phyloP scores from a whole-genome alignment of 768 basidiomycete genomes.

The Russula abietina region DNA sequence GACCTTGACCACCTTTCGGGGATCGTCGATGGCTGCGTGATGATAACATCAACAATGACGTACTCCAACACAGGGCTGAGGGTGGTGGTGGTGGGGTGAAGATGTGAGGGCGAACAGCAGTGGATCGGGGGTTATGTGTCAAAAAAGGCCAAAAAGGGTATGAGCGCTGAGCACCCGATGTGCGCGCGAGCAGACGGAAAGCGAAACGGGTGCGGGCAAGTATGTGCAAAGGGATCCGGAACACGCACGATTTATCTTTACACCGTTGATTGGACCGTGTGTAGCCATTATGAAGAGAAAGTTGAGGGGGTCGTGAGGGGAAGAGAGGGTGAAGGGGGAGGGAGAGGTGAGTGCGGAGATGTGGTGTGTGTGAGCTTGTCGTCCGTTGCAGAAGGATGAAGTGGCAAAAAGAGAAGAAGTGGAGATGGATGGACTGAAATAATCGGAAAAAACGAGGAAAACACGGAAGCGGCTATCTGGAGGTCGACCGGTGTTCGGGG shows the following conservation, averaged over 20 bases:
- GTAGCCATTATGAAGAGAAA: conserved; percentile 44
- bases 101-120: background rate
- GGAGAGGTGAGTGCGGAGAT: conserved; percentile 12
- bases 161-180: conserved; percentile 31
- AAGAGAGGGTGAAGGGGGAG: background rate
- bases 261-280: conserved; percentile 75
- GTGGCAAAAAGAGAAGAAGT: background rate
- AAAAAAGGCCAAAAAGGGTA: conserved; percentile 24
- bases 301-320: conserved; percentile 2
- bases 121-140: conserved; percentile 16
- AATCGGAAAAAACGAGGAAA: conserved; percentile 7
- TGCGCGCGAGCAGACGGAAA: conserved; percentile 26
- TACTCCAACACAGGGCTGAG: conserved; percentile 30
- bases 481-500: conserved; percentile 6
- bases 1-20: conserved; percentile 93
- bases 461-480: conserved; percentile 14
- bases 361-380: conserved; percentile 14
- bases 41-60: conserved; percentile 26
- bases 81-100: background rate
- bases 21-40: conserved; percentile 80
- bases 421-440: background rate
- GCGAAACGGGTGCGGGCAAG: conserved; percentile 17
- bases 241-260: conserved; percentile 73
- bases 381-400: conserved; percentile 8
- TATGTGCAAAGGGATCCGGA: conserved; percentile 13